Evolutionary conservation across 495 filamentous ascomycete genomes (phyloP).

Genomic region (Aspergillus leporis): DNA sequence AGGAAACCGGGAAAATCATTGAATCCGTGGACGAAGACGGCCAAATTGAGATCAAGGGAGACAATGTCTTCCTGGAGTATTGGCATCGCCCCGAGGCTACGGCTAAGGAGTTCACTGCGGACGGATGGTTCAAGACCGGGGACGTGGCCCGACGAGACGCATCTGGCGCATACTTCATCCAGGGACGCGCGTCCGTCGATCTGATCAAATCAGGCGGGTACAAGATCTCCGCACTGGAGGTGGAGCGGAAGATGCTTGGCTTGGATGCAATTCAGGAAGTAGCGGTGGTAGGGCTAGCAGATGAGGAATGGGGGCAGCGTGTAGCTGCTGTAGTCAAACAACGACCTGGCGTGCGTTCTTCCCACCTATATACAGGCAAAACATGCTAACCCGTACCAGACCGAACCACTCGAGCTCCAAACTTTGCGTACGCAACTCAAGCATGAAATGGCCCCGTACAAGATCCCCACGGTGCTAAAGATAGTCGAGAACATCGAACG

Average conservation of each 20-base stretch:
- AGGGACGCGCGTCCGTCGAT: constrained; percentile 47
- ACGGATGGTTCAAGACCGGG: constrained; percentile 53
- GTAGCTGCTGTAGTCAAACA: constrained; percentile 46
- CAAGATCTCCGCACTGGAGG: constrained; percentile 47
- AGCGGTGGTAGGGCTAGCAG: constrained; percentile 43
- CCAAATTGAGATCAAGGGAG: constrained; percentile 48
- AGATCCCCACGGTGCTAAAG: constrained; percentile 46
- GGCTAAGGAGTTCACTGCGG: constrained; percentile 40
- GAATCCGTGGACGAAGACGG: constrained; percentile 39
- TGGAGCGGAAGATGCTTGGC: constrained; percentile 45
- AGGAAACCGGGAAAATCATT: constrained; percentile 38
- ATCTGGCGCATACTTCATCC: constrained; percentile 45
- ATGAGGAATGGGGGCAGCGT: constrained; percentile 48
- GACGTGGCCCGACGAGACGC: constrained; percentile 42
- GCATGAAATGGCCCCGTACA: constrained; percentile 49
- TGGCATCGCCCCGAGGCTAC: constrained; percentile 47
- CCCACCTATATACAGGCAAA: background rate
- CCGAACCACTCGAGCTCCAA: constrained; percentile 35
- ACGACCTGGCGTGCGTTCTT: constrained; percentile 37
- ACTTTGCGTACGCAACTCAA: constrained; percentile 38
- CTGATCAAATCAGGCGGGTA: constrained; percentile 50
- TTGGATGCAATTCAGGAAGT: constrained; percentile 41
- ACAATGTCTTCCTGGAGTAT: constrained; percentile 47
- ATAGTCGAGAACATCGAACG: constrained; percentile 48
- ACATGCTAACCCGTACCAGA: constrained; percentile 23